Evolutionary conservation across 169 alveolate species (phyloP), one percentile per base, ranked within the genome.

Genomic region (Plasmodium relictum): DNA sequence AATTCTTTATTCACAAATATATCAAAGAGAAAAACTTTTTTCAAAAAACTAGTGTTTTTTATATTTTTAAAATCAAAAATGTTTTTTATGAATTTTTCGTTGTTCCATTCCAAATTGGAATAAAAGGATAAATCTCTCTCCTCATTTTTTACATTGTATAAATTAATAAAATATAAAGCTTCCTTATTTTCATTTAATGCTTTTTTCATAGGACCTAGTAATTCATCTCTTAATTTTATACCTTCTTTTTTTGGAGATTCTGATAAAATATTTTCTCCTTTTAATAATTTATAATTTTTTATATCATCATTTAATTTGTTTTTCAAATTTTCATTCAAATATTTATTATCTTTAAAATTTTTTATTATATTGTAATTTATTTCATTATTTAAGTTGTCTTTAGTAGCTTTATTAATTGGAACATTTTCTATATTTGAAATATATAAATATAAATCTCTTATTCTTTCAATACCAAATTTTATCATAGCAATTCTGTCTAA

Each of bases 401-500:
- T 9, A 39, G 41, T 8, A 68, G 8, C 7, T 54, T 54, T 10
- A 54, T 54, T 54, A 6, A 14, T 54, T 18, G 16, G 6, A 18
- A 6, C 14, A 54, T 54, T 54, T 8, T 62, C 48, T 20, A 83
- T 62, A 59, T 83, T 83, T 14, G 78, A 52, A 37, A 69, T 83
- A 31, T 83, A 83, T 62, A 83, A 83, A 83, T 83, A 83, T 37
- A 83, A 66, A 56, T 83, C 85, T 50, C 91, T 39, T 42, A 83
- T 83, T 54, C 91, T 83, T 8, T 39, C 42, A 24, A 83, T 71
- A n/a, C 16, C 85, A 41, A 37, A 68, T 48, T 37, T 54, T 9
- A 83, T 83, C 91, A 83, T 83, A 8, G 91, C 91, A 41, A 83
- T 83, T 68, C 91, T 31, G 9, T 83, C 91, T 45, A 83, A n/a